phyloP scores from a whole-genome alignment of 257 asterid species.

The Buddleja alternifolia region DNA sequence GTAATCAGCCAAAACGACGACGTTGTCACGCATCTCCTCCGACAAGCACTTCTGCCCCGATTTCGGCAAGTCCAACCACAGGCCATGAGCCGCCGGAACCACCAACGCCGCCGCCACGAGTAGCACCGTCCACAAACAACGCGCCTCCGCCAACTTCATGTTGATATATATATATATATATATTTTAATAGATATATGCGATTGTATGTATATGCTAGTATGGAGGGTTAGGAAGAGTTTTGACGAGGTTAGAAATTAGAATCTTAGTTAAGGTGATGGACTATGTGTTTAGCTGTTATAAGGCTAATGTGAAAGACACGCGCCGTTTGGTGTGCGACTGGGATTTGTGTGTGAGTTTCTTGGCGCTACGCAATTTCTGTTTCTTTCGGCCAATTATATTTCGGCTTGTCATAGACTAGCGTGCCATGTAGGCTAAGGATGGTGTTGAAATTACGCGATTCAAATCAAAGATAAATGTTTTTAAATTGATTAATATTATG shows the following conservation, averaged over 20 bases:
- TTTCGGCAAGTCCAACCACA: constrained; percentile 77
- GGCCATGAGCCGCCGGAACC: constrained; percentile 55
- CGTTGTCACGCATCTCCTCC: constrained; percentile 68
- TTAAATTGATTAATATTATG: too few species aligned
- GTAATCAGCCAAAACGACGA: constrained; percentile 82
- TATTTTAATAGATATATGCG: too few species aligned
- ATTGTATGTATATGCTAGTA: not conserved
- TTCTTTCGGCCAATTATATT: constrained; percentile 29
- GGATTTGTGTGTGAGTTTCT: not conserved
- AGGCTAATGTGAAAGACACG: constrained; percentile 22
- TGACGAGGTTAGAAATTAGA: constrained; percentile 3
- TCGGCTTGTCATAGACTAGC: not conserved
- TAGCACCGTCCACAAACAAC: constrained; percentile 34
- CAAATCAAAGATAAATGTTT: not conserved
- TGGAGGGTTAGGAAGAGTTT: not conserved
- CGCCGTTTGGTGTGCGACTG: constrained; percentile 36
- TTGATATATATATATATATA: not conserved
- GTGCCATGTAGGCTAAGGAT: constrained; percentile 12
- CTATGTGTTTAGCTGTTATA: too few species aligned
- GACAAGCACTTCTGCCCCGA: constrained; percentile 80
- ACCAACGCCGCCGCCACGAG: constrained; percentile 33
- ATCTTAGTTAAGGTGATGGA: not conserved
- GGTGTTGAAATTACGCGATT: constrained; percentile 27
- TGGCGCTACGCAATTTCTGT: constrained; percentile 50
- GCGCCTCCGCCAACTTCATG: constrained; percentile 39